phyloP scores from a whole-genome alignment of 2,329 filamentous ascomycete species.

The Colletotrichum liaoningense region DNA sequence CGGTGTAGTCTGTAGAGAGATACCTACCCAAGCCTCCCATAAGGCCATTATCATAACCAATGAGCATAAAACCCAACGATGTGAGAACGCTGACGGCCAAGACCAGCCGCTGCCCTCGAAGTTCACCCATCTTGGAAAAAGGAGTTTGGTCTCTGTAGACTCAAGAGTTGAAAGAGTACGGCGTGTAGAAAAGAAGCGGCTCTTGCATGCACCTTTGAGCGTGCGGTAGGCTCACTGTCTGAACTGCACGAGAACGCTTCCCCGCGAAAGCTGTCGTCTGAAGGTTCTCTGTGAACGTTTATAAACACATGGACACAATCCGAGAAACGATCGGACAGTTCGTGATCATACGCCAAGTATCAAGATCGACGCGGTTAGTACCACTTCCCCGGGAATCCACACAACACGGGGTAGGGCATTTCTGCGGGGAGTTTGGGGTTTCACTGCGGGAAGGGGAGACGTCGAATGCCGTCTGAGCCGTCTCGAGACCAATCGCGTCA shows the following conservation, averaged over 20 bases:
- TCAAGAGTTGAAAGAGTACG: background rate
- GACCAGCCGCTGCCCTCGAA: slow-evolving; percentile 50
- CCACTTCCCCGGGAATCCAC: slow-evolving; percentile 22
- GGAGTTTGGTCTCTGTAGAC: background rate
- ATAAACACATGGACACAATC: background rate
- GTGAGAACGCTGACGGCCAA: slow-evolving; percentile 56
- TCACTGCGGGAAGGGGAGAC: background rate
- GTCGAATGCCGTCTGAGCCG: background rate
- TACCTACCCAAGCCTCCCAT: slow-evolving; percentile 50
- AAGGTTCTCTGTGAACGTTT: slow-evolving; percentile 9
- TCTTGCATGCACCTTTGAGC: background rate
- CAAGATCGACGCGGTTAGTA: slow-evolving; percentile 14
- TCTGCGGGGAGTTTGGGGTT: slow-evolving; percentile 12
- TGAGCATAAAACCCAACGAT: slow-evolving; percentile 59
- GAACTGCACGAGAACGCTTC: no score
- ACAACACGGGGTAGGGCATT: slow-evolving; percentile 4
- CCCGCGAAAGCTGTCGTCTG: background rate
- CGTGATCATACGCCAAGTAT: slow-evolving; percentile 7
- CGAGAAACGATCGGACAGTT: background rate
- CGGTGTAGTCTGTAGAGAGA: background rate
- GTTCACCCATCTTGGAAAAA: slow-evolving; percentile 19
- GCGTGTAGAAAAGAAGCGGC: background rate
- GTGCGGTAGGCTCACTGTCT: background rate
- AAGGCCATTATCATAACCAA: slow-evolving; percentile 59
- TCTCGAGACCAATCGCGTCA: slow-evolving; percentile 15